Base-by-base conservation (phyloP, 805 yeast genomes). In the Hanseniaspora taiwanica region DNA sequence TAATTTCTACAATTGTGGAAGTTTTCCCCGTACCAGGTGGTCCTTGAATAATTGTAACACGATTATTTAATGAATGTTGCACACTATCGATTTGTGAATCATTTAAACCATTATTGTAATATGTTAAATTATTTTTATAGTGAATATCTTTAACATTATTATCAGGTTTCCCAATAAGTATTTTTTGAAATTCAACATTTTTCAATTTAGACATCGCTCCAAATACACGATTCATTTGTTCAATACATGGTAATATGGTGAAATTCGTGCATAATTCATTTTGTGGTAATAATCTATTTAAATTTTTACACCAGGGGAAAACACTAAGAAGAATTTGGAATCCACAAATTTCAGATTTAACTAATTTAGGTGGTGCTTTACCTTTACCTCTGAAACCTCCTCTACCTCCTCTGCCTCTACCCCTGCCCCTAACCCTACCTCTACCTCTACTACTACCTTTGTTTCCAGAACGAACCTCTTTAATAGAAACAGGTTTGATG, bases 11-110 rank as follows among this genome's bases (percentile, higher is more conserved):
- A 21, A 81, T 60, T 0, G 86, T 80, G 36, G 78, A 74, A 0
- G 89, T 81, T 54, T 80, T 80, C 41, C 89, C 89, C 0, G 89
- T 81, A 12, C 87, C 89, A 2, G 87, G 87, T 1, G 89, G 89
- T 2, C 87, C 89, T 55, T 79, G 87, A 16, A 81, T 64, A 14
- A 80, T 48, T 2, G 76, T 74, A 32, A 66, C 69, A 18, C 69
- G 61, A 50, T 64, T 73, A 51, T 64, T 69, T 43, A 68, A 55
- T 6, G 66, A 76, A 34, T 74, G 69, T 44, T 73, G 76, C 33
- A 63, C 51, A 2, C 78, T 78, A 24, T 64, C 63, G 46, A 72
- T 72, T 44, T 76, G 82, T 0, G 81, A 76, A 6, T 66, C 72
- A 50, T 76, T 76, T 44, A 76, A 65, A 1, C 66, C 53, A n/a